Evolutionary conservation across 2,329 filamentous ascomycete genomes (phyloP), one percentile per base, ranked within the genome.

Genomic region (Talaromyces sp.): DNA sequence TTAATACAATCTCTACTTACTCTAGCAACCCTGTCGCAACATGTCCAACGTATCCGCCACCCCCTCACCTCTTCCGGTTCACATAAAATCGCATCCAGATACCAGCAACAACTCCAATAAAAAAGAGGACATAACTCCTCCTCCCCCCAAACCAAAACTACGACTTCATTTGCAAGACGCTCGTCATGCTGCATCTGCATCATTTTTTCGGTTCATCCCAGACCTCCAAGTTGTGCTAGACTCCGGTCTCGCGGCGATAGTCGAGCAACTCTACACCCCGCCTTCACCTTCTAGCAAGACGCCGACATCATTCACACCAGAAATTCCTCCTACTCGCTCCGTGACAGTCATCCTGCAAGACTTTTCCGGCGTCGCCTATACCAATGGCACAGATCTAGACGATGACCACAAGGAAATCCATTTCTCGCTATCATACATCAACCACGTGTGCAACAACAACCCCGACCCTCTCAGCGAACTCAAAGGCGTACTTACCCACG

Each of bases 401-500:
- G 68, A 82, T 64, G 90, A 95, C 71, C 92, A 96, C 81, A 97
- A 97, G 72, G 92, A 96, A 74, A 95, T 97, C 65, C 92, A 97
- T 77, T 83, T 98, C 75, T 92, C 87, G 16, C 85, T 94, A 1
- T 78, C 83, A 54, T 96, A 97, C 79, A 87, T 96, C 67, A 47
- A 61, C 33, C 70, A 73, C 40, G 66, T 68, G 59, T 63, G 66
- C 63, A 61, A 68, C 62, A 61, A 60, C 50, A 57, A 67, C 18
- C 28, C 65, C 7, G 67, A 74, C 52, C 69, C 73, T 64, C 42
- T 75, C 69, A 65, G 75, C 44, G 92, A 98, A 78, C 86, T 97
- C 63, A 78, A 85, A 18, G 95, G 95, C 47, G 92, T 98, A 0
- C 75, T 98, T 23, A 89, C 90, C 1, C 94, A 98, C 73, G 94